Percentiles rank a stretch among this genome's conserved stretches.
Conservation (phyloP, 176 grass and related monocot species). For the Oropetium thomaeum region DNA sequence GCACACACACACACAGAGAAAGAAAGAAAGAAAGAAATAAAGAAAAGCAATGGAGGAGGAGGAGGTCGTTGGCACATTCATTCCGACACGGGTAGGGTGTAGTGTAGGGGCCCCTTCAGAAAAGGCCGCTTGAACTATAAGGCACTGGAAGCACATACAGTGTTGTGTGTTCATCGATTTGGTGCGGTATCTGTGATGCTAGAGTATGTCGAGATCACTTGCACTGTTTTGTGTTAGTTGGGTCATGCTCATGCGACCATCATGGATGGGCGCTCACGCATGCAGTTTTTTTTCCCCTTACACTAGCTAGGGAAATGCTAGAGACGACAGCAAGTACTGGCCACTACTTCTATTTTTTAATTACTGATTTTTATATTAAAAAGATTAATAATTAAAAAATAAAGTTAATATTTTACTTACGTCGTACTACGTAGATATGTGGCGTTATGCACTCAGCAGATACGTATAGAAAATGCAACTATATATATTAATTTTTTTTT, state of each 20-base stretch:
- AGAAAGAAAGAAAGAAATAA: background rate
- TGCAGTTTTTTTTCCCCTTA: no score
- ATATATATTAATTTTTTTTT: no score
- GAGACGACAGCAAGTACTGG: no score
- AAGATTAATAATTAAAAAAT: no score
- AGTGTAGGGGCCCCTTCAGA: background rate
- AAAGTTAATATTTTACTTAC: no score
- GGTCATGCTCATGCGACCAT: constrained; percentile 36
- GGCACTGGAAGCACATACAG: background rate
- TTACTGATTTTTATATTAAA: no score
- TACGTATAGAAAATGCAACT: background rate
- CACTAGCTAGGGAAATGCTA: no score
- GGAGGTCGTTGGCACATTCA: constrained; percentile 31
- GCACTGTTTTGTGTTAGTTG: constrained; percentile 12
- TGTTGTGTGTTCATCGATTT: background rate
- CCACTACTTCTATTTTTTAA: no score
- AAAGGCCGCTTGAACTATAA: background rate
- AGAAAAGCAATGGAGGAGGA: background rate
- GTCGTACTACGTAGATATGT: no score
- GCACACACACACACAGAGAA: background rate
- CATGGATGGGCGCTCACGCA: no score
- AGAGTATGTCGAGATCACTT: background rate
- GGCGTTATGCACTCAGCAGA: no score
- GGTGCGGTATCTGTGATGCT: background rate
- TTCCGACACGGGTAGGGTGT: no score